phyloP scores from a whole-genome alignment of 345 rosid species.

The Aquilaria malaccensis region DNA sequence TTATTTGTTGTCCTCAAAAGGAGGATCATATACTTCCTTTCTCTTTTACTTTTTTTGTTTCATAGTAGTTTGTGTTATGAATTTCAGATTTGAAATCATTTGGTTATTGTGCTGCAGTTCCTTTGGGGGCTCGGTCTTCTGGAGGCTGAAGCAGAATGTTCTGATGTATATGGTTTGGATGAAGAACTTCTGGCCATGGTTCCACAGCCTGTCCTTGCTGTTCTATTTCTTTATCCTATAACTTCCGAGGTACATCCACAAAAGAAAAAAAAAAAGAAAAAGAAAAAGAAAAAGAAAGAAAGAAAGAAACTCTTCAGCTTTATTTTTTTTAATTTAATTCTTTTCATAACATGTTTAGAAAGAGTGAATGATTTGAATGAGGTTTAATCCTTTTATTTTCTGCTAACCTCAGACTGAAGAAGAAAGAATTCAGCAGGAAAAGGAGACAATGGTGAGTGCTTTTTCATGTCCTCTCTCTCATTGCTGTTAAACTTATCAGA shows the following conservation, averaged over 20 bases:
- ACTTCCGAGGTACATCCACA: conserved; percentile 50
- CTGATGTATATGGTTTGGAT: conserved; percentile 87
- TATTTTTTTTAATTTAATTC: no score
- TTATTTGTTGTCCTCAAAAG: no score
- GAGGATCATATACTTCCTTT: no score
- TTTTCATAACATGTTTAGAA: no score
- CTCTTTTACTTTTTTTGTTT: background rate
- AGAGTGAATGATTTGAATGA: background rate
- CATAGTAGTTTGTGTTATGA: background rate
- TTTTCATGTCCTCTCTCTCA: background rate
- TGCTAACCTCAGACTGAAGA: conserved; percentile 52
- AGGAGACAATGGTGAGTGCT: conserved; percentile 37
- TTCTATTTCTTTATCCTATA: conserved; percentile 79
- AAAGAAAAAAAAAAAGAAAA: no score
- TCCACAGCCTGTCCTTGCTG: conserved; percentile 89
- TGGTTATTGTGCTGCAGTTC: conserved; percentile 35
- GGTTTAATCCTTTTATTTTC: background rate
- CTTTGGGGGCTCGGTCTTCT: conserved; percentile 83
- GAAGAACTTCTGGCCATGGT: conserved; percentile 83
- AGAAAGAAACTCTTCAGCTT: no score
- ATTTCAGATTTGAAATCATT: background rate
- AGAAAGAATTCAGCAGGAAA: conserved; percentile 63
- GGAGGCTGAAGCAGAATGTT: conserved; percentile 61
- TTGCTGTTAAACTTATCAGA: background rate
- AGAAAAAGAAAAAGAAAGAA: no score